Base-by-base conservation (phyloP, 2,329 filamentous ascomycete genomes). In the Penicillium sp. region DNA sequence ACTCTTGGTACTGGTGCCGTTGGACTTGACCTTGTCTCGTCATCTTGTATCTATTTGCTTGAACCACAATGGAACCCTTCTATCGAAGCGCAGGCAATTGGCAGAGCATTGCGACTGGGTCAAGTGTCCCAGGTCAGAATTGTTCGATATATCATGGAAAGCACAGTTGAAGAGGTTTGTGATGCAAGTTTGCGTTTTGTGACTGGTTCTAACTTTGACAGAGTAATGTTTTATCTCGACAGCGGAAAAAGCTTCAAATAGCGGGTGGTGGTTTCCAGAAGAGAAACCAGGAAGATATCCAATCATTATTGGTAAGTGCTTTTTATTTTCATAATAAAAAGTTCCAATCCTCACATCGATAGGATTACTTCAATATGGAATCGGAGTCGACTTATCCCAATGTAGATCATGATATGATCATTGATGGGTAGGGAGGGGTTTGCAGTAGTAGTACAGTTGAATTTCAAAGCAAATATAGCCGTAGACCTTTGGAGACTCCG, bases 1-100 rank as follows among this genome's bases (percentile, higher is more conserved):
- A 43, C 40, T 19, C 40, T 43, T 23, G 40, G 40, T 2, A 43
- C 40, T 13, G 40, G 40, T 11, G 40, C 40, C 14, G 40, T 43
- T 5, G 40, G 48, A 8, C 19, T 51, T 6, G 39, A 51, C 13
- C 37, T 51, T 3, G 37, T 40, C 9, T 51, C 48, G 2, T 31
- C 48, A 28, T 49, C 45, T 18, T 43, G 51, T 18, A 54, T 50
- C 8, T 54, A 50, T 44, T 37, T 51, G n/a, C 45, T 54, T 24
- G 51, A 54, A 39, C 46, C 51, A 11, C 51, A 54, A 33, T 54
- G 46, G 51, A 54, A 54, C 6, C 51, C 51, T 4, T 44, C 45
- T 2, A 50, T 54, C 21, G 51, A 54, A 33, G 46, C 28, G 23
- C 51, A 54, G 21, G 46, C 51, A n/a, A 50, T 50, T 9, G 37